phyloP scores from a whole-genome alignment of 192 early-diverging fungal genomes.

The Coemansia umbellata region DNA sequence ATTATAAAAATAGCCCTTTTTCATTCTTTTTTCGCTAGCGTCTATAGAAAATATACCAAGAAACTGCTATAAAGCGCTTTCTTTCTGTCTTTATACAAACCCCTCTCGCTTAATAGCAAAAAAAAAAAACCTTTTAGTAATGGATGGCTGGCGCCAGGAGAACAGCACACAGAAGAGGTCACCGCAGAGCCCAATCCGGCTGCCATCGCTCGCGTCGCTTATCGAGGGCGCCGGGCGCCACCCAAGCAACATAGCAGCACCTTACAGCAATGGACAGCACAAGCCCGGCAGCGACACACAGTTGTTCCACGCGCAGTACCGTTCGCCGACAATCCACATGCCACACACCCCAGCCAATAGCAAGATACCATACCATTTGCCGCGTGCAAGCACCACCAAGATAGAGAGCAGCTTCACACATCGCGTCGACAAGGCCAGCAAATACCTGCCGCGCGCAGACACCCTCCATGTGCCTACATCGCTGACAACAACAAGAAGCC shows the following conservation, averaged over 20 bases:
- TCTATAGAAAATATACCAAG: too few species aligned
- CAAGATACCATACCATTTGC: background rate
- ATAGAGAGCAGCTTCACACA: too few species aligned
- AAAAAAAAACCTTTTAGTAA: too few species aligned
- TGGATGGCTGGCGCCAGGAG: too few species aligned
- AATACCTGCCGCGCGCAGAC: constrained; percentile 1
- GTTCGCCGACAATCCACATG: background rate
- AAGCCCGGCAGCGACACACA: background rate
- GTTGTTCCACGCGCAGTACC: background rate
- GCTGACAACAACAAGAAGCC: background rate
- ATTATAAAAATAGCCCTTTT: too few species aligned
- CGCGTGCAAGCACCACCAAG: background rate
- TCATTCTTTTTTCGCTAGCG: too few species aligned
- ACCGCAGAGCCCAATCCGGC: constrained; percentile 7
- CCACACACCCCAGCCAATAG: background rate
- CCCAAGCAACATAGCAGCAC: background rate
- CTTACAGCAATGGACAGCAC: background rate
- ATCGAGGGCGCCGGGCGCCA: constrained; percentile 20
- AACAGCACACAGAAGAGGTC: too few species aligned
- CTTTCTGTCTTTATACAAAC: too few species aligned
- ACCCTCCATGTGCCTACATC: background rate
- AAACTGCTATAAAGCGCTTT: too few species aligned
- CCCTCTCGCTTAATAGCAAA: too few species aligned
- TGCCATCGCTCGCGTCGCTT: constrained; percentile 40
- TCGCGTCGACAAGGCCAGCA: constrained; percentile 5